Conservation (phyloP, 2,329 filamentous ascomycete genomes). For the Xylaria sp. region DNA sequence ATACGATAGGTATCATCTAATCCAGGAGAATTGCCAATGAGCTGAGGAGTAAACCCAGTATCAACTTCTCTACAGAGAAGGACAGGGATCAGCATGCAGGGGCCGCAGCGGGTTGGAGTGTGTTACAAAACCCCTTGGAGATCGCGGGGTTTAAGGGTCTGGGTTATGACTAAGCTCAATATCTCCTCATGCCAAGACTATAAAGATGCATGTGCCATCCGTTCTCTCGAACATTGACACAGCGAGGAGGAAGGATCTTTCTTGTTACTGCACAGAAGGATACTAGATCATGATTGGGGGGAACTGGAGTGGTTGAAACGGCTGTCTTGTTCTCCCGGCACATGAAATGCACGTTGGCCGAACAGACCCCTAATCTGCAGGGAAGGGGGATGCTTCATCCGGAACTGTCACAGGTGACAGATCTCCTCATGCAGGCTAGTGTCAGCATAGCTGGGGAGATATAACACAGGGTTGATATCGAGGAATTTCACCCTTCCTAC, state of each 20-base stretch:
- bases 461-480: slow-evolving; percentile 10
- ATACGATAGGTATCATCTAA: not conserved
- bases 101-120: not conserved
- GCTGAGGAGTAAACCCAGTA: slow-evolving; percentile 1
- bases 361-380: slow-evolving; percentile 12
- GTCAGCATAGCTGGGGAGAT: not conserved
- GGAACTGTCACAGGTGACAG: slow-evolving; percentile 33
- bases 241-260: not conserved
- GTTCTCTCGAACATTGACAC: slow-evolving; percentile 6
- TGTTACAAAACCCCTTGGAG: slow-evolving; percentile 22
- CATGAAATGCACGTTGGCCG: slow-evolving; percentile 15
- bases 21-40: not conserved
- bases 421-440: slow-evolving; percentile 24
- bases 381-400: slow-evolving; percentile 16
- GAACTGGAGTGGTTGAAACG: slow-evolving; percentile 18
- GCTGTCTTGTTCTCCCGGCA: slow-evolving; percentile 18
- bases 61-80: not conserved
- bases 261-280: not conserved
- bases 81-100: slow-evolving; percentile 29
- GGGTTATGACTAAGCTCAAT: not conserved
- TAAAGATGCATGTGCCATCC: slow-evolving; percentile 19
- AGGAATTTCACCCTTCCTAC: slow-evolving; percentile 31
- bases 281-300: slow-evolving; percentile 3
- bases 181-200: slow-evolving; percentile 32
- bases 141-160: not conserved